Base-by-base conservation (phyloP, 352 stramenopile species). In the Detonula confervacea region DNA sequence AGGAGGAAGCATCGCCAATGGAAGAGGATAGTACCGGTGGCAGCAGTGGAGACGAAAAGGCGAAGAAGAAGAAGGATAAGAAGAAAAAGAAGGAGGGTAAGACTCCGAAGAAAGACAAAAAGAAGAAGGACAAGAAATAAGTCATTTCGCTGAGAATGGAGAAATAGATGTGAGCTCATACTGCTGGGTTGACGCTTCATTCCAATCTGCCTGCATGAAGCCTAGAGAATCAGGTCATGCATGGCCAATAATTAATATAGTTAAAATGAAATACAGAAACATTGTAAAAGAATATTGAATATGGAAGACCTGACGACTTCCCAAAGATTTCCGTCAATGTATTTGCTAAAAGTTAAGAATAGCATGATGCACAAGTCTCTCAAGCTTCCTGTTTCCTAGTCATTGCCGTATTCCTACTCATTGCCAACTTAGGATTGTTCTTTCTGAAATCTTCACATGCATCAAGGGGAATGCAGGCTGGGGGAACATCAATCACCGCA, bases 81-180 rank as follows among this genome's bases (percentile, higher is more conserved):
- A 94, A 95, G 68, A 94, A 95, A 68, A 80, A 94, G 20, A 94
- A 96, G 79, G 93, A 94, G 54, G 85, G 90, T 24, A 94, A 95
- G 71, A 94, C 91, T 70, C 75, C 86, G 42, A 88, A 90, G 60
- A 87, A 92, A 56, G 86, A 93, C 37, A 91, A 90, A 57, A 88
- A 91, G 64, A 86, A 92, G 64, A 83, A 86, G 51, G 78, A 91
- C 44, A 87, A 88, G 49, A 87, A 90, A 64, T 79, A 73, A 72
- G 11, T 42, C 33, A 5, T 5, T 11, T 42, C 33, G 11, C 11
- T 42, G 5, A 11, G 18, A 16, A 49, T 4, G 39, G 39, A 16
- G 39, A 16, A 49, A 49, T 42, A 42, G 33, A 42, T 42, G 33
- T 42, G 5, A 42, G 11, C 5, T 12, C 5, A 12, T 42, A 42